Conservation (phyloP, 2,329 filamentous ascomycete genomes). For the Sarocladium strictum region DNA sequence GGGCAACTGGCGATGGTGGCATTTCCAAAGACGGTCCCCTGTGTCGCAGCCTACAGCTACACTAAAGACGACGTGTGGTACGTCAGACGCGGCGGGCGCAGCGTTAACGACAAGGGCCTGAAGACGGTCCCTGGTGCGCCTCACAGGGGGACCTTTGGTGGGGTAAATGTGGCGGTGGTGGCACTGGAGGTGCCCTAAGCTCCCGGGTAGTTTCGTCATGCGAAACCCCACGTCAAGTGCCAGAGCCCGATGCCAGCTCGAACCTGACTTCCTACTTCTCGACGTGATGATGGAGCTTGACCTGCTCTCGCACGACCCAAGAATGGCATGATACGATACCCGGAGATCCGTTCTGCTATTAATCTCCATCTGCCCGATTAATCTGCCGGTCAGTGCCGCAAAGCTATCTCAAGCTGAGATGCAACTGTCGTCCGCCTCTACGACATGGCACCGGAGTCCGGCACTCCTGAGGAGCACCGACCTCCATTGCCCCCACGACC, state of each 20-base stretch:
- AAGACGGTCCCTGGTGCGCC: not conserved
- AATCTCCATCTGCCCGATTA: not conserved
- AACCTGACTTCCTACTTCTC: too few relatives aligned
- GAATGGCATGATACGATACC: not conserved
- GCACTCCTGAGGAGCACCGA: conserved; percentile 33
- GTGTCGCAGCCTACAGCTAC: not conserved
- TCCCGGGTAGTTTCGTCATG: not conserved
- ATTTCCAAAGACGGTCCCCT: conserved; percentile 4
- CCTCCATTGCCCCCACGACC: conserved; percentile 52
- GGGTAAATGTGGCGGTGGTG: conserved; percentile 1
- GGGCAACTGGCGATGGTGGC: conserved; percentile 8
- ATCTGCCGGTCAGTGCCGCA: not conserved
- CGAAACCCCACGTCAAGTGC: not conserved
- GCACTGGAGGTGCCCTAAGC: not conserved
- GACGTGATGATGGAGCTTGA: not conserved
- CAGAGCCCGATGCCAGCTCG: too few relatives aligned
- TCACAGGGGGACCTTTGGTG: not conserved
- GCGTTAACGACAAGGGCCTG: not conserved
- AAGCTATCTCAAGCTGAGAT: conserved; percentile 18
- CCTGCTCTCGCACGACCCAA: not conserved
- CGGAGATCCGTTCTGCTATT: not conserved
- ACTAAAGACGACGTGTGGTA: conserved; percentile 1
- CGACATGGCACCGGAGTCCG: conserved; percentile 23
- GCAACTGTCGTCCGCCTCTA: conserved; percentile 17
- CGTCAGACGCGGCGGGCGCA: conserved; percentile 4